Evolutionary conservation across 108 stramenopile genomes (phyloP).

Genomic region (Cyclotella atomus): DNA sequence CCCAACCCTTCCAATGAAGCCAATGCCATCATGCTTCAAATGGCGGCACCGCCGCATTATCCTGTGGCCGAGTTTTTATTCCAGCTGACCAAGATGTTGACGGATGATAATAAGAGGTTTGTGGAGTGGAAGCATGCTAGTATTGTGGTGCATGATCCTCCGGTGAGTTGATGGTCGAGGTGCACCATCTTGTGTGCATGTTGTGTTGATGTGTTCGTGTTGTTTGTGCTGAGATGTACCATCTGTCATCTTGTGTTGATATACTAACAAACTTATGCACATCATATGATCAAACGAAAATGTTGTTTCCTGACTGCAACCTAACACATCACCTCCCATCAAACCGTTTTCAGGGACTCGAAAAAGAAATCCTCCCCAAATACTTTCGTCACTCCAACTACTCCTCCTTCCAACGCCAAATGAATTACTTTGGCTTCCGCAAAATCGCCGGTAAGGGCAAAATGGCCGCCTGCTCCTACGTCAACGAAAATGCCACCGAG

Average conservation of each 20-base stretch:
- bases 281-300: background rate
- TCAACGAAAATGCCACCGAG: constrained; percentile 84
- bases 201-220: background rate
- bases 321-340: background rate
- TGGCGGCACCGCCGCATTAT: constrained; percentile 36
- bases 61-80: constrained; percentile 85
- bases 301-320: background rate
- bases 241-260: too few relatives aligned
- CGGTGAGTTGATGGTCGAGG: constrained; percentile 15
- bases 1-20: background rate
- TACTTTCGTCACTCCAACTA: constrained; percentile 94
- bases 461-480: constrained; percentile 92
- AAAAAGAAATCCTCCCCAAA: constrained; percentile 78
- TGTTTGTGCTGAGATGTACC: too few relatives aligned
- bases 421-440: constrained; percentile 93
- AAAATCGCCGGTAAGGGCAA: constrained; percentile 94
- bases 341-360: constrained; percentile 54
- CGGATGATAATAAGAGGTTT: constrained; percentile 83
- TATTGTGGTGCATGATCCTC: constrained; percentile 53
- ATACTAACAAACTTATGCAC: too few relatives aligned
- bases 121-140: constrained; percentile 83
- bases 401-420: constrained; percentile 86
- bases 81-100: constrained; percentile 91
- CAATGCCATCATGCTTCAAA: constrained; percentile 24
- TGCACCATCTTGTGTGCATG: background rate